Percentiles rank a stretch among this genome's conserved stretches.
phyloP scores from a whole-genome alignment of 768 basidiomycete genomes.

The Sarcomyxa edulis region DNA sequence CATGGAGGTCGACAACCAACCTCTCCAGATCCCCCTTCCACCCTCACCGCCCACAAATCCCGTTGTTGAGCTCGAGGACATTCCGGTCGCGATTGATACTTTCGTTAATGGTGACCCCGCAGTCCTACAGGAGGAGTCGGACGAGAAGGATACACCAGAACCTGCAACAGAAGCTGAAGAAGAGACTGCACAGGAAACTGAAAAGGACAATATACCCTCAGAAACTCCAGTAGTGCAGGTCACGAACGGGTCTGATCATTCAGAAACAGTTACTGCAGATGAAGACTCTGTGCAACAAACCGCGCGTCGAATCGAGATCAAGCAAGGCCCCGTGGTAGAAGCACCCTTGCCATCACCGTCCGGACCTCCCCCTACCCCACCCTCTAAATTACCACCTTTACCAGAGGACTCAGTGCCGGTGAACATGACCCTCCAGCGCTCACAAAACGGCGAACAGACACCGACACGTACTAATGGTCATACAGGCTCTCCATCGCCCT shows the following conservation, averaged over 20 bases:
- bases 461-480: conserved; percentile 5
- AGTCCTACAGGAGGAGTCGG: no score
- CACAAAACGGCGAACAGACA: no score
- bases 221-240: no score
- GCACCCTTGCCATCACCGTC: not conserved
- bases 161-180: not conserved
- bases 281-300: no score
- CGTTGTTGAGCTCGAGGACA: not conserved
- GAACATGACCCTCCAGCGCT: not conserved
- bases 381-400: conserved; percentile 1
- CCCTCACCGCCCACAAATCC: not conserved
- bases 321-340: not conserved
- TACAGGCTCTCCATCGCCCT: conserved; percentile 4
- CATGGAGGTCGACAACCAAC: not conserved
- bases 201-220: no score
- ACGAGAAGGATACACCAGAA: not conserved
- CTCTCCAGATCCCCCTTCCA: not conserved
- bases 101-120: no score
- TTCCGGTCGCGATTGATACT: not conserved
- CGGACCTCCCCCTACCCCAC: conserved; percentile 5
- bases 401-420: not conserved
- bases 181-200: no score
- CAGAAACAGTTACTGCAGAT: no score
- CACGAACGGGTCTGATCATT: no score
- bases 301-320: no score